Base-by-base conservation (phyloP, 108 stramenopile species). In the Nitzschia sp. region DNA sequence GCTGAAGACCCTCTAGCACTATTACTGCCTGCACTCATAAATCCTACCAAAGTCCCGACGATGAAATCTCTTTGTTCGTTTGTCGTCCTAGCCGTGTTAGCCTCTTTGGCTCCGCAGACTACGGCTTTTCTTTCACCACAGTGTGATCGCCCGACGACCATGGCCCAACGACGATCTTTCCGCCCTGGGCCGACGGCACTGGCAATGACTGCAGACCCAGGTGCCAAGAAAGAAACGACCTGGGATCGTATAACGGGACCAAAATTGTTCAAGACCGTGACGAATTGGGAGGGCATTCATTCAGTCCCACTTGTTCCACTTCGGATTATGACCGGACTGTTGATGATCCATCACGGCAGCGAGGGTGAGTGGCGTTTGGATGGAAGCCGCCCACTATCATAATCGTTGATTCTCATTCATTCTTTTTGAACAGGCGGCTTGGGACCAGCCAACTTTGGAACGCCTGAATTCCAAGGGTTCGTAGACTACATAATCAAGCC, bases 201-300 rank as follows among this genome's bases (percentile, higher is more conserved):
- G 8, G 5, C 17, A 51, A 51, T 51, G 49, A 51, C 18, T 51
- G 8, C 49, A 51, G 49, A 51, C 11, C 49, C 49, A 9, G 49
- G 21, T 4, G 49, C 49, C 21, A 51, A 51, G 21, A 71, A 75
- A 23, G 79, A 80, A 49, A 67, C 80, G 8, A 72, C 75, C 17
- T 67, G 71, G 67, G 76, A 82, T 57, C 67, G 81, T 5, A 70
- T 82, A 21, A 77, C 76, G n/a, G 81, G 81, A 5, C 81, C 81
- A 8, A 82, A 82, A 46, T 55, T 82, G 49, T 82, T 82, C 63
- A 82, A 82, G 64, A 82, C 81, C 3, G 81, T 82, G 30, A 82
- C 77, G 2, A 64, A 68, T 27, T 76, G 75, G 68, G 23, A 68
- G 11, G 81, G 81, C 9, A 82, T 82, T n/a, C 81, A 82, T 57